Evolutionary conservation across 331 rosid species (phyloP), one percentile per base, ranked within the genome.

Genomic region (Erythrophleum ivorense): DNA sequence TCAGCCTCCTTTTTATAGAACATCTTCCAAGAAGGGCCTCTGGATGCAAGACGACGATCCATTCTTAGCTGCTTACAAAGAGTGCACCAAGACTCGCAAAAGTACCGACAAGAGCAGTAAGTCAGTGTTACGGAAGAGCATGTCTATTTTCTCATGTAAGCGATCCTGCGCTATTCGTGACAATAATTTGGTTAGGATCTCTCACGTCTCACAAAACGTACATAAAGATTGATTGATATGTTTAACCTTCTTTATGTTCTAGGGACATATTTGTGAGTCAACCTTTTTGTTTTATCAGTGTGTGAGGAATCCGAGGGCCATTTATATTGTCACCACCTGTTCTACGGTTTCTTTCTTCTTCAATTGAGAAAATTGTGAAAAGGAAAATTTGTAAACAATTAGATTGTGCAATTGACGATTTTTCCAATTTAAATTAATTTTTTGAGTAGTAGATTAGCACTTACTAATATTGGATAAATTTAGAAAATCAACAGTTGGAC

Each of bases 1-100:
- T 78, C 92, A 80, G 55, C 87, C 86, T 82, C 89, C 60, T 7
- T 49, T 62, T 53, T 60, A 60, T 12, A 49, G 36, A 72, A 54
- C 79, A 12, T 19, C 55, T 6, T 75, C 69, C 2, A 75, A 41
- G 24, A 75, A 58, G 79, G 79, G 55, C 8, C 75, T 70, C 11
- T 21, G 57, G 74, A 46, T 46, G 57, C 75, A 70, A 19, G 57
- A 70, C 3, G 38, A 57, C 7, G 79, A 80, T 49, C 84, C 84
- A 19, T 84, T 84, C 62, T 9, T 60, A 0, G 65, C 79, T 19
- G 82, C 84, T 70, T 84, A 80, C 76, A 80, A 76, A 57, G 74
- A 76, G 69, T 84, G 84, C 79, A 84, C 87, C 36, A 29, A 76
- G 67, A 66, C 18, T 16, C 4, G 16, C 48, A 71, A 71, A 24